Evolutionary conservation across 2,329 filamentous ascomycete genomes (phyloP), one percentile per base, ranked within the genome.

Genomic region (Dothideomycetidae sp.): DNA sequence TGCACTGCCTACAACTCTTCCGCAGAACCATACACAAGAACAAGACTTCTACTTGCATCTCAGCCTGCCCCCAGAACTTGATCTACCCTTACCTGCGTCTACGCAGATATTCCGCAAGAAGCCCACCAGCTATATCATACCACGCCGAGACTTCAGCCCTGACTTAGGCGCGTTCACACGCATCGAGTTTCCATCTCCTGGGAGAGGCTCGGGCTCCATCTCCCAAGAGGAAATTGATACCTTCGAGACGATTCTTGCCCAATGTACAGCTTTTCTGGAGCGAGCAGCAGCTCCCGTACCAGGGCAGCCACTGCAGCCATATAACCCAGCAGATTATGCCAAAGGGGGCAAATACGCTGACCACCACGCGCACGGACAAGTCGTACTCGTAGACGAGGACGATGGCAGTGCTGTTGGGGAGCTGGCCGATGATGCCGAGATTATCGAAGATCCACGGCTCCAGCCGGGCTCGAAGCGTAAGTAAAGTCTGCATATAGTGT

Each of bases 101-200:
- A 96, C 90, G 0, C 88, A 96, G 57, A 90, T 98, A 56, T 96
- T 93, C 62, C 85, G 93, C 58, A 84, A 96, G 61, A 85, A 86
- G 5, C 88, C 88, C 0, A 75, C 70, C 45, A 93, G 83, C 64
- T 96, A 96, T 54, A 68, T 96, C 32, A 93, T 98, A 44, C 90
- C 90, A 11, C 77, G 88, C 47, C 94, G 88, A 85, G 88, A 96
- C 52, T 64, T 94, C 11, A 86, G 84, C 3, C 82, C 81, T 1
- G 81, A 90, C 40, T 80, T 78, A 46, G 86, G 85, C 42, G 83
- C 85, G 12, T 96, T 96, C 54, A 94, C 88, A 13, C 73, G 85
- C 39, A 84, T 98, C 53, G 81, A 94, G 55, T 96, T 98, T 48
- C 86, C 86, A 0, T 56, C 68, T 2, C 64, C 81, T 15, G 82